Conservation (phyloP, 2,329 filamentous ascomycete species). For the Xylariomycetidae sp. region DNA sequence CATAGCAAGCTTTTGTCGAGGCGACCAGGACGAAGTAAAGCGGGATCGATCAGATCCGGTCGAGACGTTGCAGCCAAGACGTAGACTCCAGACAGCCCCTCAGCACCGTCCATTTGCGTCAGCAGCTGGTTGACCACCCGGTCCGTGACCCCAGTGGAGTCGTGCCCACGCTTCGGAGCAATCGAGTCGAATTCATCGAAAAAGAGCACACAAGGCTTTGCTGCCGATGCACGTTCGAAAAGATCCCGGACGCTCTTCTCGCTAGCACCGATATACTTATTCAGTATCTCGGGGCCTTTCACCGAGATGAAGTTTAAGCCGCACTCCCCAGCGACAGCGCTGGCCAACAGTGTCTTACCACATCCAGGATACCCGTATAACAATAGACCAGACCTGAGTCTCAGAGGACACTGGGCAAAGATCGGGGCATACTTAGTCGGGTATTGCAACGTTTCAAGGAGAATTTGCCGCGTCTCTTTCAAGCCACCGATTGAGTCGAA, state of each 20-base stretch:
- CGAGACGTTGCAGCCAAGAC: constrained; percentile 90
- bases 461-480: constrained; percentile 76
- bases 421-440: constrained; percentile 97
- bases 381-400: constrained; percentile 86
- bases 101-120: constrained; percentile 98
- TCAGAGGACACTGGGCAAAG: constrained; percentile 89
- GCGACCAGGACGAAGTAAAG: constrained; percentile 81
- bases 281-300: constrained; percentile 95
- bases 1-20: constrained; percentile 91
- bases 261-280: constrained; percentile 97
- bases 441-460: constrained; percentile 92
- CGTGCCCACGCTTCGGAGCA: constrained; percentile 92
- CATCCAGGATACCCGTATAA: constrained; percentile 95
- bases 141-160: constrained; percentile 97
- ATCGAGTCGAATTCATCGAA: constrained; percentile 99
- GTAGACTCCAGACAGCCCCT: constrained; percentile 90
- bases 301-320: constrained; percentile 98
- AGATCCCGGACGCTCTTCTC: constrained; percentile 95
- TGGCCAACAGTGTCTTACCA: constrained; percentile 92
- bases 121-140: constrained; percentile 96
- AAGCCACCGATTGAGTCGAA: constrained; percentile 91
- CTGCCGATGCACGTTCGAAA: constrained; percentile 87
- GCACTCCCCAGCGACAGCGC: constrained; percentile 95
- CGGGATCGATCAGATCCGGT: constrained; percentile 93
- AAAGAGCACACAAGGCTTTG: constrained; percentile 89